phyloP scores from a whole-genome alignment of 352 stramenopile genomes.

The Peronospora belbahrii region DNA sequence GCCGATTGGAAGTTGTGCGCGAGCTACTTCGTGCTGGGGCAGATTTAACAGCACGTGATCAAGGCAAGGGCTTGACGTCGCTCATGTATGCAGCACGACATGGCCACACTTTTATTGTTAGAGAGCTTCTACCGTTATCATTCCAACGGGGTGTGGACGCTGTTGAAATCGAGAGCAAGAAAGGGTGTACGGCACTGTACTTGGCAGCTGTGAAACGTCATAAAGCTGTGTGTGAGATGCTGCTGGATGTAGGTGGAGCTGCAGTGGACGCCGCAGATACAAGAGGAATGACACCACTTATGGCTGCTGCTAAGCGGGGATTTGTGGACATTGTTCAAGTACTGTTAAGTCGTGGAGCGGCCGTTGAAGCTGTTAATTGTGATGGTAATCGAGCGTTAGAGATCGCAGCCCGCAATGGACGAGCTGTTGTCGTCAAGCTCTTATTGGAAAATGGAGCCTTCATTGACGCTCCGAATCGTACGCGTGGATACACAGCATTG shows the following conservation, averaged over 20 bases:
- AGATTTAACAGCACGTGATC: slow-evolving; percentile 11
- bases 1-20: slow-evolving; percentile 16
- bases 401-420: slow-evolving; percentile 17
- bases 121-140: slow-evolving; percentile 9
- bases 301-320: slow-evolving; percentile 19
- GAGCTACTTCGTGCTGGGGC: slow-evolving; percentile 13
- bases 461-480: slow-evolving; percentile 22
- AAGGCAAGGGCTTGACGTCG: slow-evolving; percentile 11
- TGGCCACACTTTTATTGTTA: slow-evolving; percentile 18
- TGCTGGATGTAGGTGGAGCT: slow-evolving; percentile 19
- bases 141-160: slow-evolving; percentile 6
- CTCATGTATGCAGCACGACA: slow-evolving; percentile 22
- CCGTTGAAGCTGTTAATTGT: slow-evolving; percentile 14
- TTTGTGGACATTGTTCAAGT: slow-evolving; percentile 15
- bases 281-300: slow-evolving; percentile 22
- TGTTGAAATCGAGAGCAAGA: slow-evolving; percentile 17
- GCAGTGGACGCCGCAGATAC: slow-evolving; percentile 12
- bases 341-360: slow-evolving; percentile 16
- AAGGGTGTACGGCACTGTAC: slow-evolving; percentile 14
- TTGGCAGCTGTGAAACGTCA: slow-evolving; percentile 15
- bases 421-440: slow-evolving; percentile 9
- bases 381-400: slow-evolving; percentile 23
- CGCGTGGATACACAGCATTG: slow-evolving; percentile 19
- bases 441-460: slow-evolving; percentile 18
- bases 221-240: slow-evolving; percentile 17